phyloP scores from a whole-genome alignment of 2,329 filamentous ascomycete genomes.

The Neofusicoccum kwambonambiense region DNA sequence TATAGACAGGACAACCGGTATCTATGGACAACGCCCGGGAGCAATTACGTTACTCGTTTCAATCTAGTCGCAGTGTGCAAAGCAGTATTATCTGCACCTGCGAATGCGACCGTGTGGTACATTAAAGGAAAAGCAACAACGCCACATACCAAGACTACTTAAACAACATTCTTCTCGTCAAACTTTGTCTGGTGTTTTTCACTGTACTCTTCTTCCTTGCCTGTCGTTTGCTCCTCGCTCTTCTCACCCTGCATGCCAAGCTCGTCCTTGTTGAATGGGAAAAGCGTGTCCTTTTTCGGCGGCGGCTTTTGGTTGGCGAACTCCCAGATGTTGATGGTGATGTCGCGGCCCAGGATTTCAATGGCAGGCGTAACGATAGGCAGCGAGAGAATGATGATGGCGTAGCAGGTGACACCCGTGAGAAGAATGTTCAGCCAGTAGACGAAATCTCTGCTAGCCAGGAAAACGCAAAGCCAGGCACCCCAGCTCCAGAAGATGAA shows the following conservation, averaged over 20 bases:
- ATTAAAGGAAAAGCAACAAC: neutral
- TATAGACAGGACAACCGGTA: neutral
- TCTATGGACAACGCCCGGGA: slow-evolving; percentile 1
- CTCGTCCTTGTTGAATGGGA: slow-evolving; percentile 26
- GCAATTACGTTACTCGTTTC: neutral
- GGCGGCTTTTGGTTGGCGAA: slow-evolving; percentile 36
- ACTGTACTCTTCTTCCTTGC: neutral
- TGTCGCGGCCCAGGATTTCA: slow-evolving; percentile 40
- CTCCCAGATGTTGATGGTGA: slow-evolving; percentile 39
- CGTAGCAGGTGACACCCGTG: slow-evolving; percentile 38
- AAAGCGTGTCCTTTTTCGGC: slow-evolving; percentile 32
- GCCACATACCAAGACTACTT: neutral
- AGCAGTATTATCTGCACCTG: neutral
- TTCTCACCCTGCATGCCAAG: slow-evolving; percentile 9
- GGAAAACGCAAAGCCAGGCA: slow-evolving; percentile 36
- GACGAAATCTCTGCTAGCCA: slow-evolving; percentile 30
- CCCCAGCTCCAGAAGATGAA: slow-evolving; percentile 47
- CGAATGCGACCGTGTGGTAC: neutral
- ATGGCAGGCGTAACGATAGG: slow-evolving; percentile 40
- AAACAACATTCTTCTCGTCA: neutral
- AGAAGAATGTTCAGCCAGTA: slow-evolving; percentile 38
- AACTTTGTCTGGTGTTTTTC: neutral
- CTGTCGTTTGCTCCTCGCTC: neutral
- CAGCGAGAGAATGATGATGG: slow-evolving; percentile 30
- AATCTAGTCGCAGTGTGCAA: neutral